phyloP scores from a whole-genome alignment of 2,329 filamentous ascomycete genomes.

The Arachnomyces sp. region DNA sequence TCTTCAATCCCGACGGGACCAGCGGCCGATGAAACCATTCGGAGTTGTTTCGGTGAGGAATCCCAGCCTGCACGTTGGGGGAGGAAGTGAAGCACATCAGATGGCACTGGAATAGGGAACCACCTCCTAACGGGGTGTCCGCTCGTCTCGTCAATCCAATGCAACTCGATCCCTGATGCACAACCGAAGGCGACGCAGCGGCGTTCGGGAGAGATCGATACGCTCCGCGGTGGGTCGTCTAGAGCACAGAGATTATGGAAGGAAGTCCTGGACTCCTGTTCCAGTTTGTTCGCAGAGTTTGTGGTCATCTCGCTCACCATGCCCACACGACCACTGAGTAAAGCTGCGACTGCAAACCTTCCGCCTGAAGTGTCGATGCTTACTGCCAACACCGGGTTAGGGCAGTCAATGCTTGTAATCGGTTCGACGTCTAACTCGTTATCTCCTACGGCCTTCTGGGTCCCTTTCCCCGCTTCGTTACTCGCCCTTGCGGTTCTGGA shows the following conservation, averaged over 20 bases:
- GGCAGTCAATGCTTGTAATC: slow-evolving; percentile 50
- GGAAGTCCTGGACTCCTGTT: slow-evolving; percentile 21
- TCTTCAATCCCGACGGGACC: slow-evolving; percentile 26
- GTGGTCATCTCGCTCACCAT: slow-evolving; percentile 51
- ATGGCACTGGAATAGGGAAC: slow-evolving; percentile 35
- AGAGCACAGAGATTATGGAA: slow-evolving; percentile 51
- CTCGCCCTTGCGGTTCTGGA: slow-evolving; percentile 3
- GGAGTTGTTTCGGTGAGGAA: slow-evolving; percentile 45
- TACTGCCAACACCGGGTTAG: slow-evolving; percentile 49
- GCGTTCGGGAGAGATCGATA: slow-evolving; percentile 58
- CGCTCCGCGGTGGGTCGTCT: slow-evolving; percentile 57
- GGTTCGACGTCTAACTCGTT: slow-evolving; percentile 33
- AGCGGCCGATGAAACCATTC: slow-evolving; percentile 56
- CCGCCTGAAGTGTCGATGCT: slow-evolving; percentile 56
- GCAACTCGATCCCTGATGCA: slow-evolving; percentile 54
- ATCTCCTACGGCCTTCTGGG: slow-evolving; percentile 18
- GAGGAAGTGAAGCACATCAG: slow-evolving; percentile 49
- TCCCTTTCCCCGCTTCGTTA: slow-evolving; percentile 3
- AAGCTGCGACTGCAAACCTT: slow-evolving; percentile 49
- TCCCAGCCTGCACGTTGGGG: slow-evolving; percentile 47
- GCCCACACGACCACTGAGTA: slow-evolving; percentile 54
- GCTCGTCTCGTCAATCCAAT: slow-evolving; percentile 47
- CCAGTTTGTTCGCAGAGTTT: slow-evolving; percentile 12
- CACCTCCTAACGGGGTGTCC: slow-evolving; percentile 25
- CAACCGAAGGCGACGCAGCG: slow-evolving; percentile 61